Percentiles rank a stretch among this genome's conserved stretches.
These are phyloP conservation scores for Pythium pyrilobum DNA, from an alignment of 352 stramenopile species.

Conservation along the genomic window DNA sequence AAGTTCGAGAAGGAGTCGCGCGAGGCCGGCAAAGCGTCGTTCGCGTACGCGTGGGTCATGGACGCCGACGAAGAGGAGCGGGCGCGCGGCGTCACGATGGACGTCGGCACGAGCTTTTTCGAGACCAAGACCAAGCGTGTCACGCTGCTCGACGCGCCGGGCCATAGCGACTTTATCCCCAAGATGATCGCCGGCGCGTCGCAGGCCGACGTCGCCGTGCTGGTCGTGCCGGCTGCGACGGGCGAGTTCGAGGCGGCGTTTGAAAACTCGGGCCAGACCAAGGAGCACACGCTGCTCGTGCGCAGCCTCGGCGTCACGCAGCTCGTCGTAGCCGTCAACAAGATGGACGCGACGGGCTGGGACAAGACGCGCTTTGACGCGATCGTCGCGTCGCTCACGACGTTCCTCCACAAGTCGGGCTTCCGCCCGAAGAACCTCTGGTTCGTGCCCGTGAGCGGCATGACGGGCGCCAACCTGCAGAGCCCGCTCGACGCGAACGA, in stretches of 20 bases:
- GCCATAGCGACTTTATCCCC: conserved; percentile 96
- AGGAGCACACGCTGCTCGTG: conserved; percentile 95
- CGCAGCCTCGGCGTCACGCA: conserved; percentile 92
- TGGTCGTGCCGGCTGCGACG: conserved; percentile 93
- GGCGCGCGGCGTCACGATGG: conserved; percentile 96
- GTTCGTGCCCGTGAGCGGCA: conserved; percentile 86
- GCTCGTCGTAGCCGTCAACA: conserved; percentile 97
- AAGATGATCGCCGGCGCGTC: conserved; percentile 96
- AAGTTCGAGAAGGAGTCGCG: conserved; percentile 91
- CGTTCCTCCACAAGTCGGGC: conserved; percentile 67
- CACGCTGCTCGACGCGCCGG: conserved; percentile 95
- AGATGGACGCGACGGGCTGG: conserved; percentile 94
- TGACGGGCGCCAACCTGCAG: conserved; percentile 81
- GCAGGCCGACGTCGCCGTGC: conserved; percentile 88
- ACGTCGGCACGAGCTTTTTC: conserved; percentile 94
- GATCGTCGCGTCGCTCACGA: conserved; percentile 67
- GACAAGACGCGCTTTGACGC: conserved; percentile 73
- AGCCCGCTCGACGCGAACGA: conserved; percentile 40
- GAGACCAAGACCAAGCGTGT: conserved; percentile 88
- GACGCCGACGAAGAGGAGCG: conserved; percentile 87
- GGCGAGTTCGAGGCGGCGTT: conserved; percentile 97
- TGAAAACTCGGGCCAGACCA: conserved; percentile 94
- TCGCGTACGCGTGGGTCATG: conserved; percentile 95
- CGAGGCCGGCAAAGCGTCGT: conserved; percentile 92
- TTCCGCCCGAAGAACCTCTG: conserved; percentile 78